Evolutionary conservation across 2,329 filamentous ascomycete species (phyloP).

Genomic region (Didymella segeticola): DNA sequence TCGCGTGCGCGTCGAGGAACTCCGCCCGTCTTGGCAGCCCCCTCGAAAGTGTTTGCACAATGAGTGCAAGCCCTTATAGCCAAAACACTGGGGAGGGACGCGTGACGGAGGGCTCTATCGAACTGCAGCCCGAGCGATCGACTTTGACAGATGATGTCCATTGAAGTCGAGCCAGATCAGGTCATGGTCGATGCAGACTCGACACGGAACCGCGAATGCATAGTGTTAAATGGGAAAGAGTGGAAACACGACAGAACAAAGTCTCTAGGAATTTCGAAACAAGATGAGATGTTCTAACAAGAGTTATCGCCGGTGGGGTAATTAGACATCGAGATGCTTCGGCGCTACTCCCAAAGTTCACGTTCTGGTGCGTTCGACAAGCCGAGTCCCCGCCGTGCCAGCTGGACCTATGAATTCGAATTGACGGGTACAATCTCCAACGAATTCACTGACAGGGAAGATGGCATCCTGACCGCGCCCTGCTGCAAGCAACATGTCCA

Average conservation of each 20-base stretch:
- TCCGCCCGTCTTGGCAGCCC: constrained; percentile 11
- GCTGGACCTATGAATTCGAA: neutral
- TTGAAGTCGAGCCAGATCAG: neutral
- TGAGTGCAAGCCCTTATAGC: neutral
- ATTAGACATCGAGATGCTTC: constrained; percentile 7
- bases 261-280: neutral
- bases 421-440: neutral
- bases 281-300: neutral
- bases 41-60: constrained; percentile 3
- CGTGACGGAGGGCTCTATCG: neutral
- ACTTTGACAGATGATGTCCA: neutral
- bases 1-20: constrained; percentile 11
- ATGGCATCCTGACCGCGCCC: too few species aligned
- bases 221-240: neutral
- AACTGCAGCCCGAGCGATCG: neutral
- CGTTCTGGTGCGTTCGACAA: constrained; percentile 18
- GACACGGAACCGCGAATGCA: neutral
- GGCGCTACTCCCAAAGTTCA: constrained; percentile 19
- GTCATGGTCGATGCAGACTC: neutral
- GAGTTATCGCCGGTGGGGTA: constrained; percentile 11
- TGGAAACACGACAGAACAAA: neutral
- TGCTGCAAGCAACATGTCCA: neutral
- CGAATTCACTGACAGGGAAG: too few species aligned
- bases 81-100: neutral
- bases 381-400: constrained; percentile 7